Evolutionary conservation across 805 yeast genomes (phyloP).

Genomic region (Vanderwaltozyma tropicalis): DNA sequence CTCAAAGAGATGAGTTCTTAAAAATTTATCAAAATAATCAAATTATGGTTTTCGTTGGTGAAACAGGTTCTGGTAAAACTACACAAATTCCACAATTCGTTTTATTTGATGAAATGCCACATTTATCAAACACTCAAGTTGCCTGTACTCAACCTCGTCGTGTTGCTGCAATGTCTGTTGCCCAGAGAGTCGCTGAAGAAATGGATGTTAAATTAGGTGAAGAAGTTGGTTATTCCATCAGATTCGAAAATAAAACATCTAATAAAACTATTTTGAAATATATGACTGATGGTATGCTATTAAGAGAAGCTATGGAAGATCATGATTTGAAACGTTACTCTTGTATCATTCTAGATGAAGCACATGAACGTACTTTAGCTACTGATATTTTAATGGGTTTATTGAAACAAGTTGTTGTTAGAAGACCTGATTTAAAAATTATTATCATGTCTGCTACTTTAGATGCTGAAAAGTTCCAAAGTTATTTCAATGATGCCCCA

Average conservation of each 20-base stretch:
- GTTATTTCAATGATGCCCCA: constrained; percentile 84
- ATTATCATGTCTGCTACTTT: constrained; percentile 96
- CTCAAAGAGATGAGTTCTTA: constrained; percentile 83
- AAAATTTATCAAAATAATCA: constrained; percentile 76
- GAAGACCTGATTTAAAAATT: constrained; percentile 70
- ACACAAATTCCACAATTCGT: constrained; percentile 93
- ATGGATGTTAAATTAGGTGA: constrained; percentile 54
- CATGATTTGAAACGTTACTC: constrained; percentile 75
- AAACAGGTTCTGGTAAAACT: constrained; percentile 97
- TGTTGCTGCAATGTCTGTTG: constrained; percentile 90
- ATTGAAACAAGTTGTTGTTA: constrained; percentile 72
- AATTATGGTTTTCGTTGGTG: constrained; percentile 97
- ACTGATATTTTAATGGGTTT: constrained; percentile 94
- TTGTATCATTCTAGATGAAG: constrained; percentile 86
- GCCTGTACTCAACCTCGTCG: constrained; percentile 95
- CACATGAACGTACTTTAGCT: constrained; percentile 92
- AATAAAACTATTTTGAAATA: constrained; percentile 66
- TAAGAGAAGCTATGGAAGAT: constrained; percentile 89
- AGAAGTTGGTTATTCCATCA: constrained; percentile 68
- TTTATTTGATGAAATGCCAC: constrained; percentile 61
- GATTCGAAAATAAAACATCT: constrained; percentile 64
- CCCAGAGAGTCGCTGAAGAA: constrained; percentile 67
- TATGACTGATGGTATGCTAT: constrained; percentile 90
- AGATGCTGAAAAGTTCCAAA: constrained; percentile 92
- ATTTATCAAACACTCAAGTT: constrained; percentile 59